These are phyloP conservation scores for Hysterangium stoloniferum DNA, from an alignment of 768 basidiomycete genomes.

Conservation along the genomic window DNA sequence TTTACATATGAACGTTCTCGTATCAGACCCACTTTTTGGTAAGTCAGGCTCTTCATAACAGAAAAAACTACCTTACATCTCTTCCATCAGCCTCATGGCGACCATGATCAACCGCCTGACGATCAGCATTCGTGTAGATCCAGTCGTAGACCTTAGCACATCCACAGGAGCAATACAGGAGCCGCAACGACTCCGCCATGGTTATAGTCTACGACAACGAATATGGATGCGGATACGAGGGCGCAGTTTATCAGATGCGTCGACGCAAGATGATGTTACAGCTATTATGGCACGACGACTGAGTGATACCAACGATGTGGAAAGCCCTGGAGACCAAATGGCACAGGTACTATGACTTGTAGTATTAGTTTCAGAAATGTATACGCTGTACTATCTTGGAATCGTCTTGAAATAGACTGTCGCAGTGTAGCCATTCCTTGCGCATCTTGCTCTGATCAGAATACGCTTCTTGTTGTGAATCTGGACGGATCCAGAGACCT, in stretches of 20 bases:
- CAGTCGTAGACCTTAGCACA: not conserved
- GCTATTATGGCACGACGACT: not conserved
- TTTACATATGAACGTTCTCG: not conserved
- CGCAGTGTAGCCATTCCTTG: too few relatives aligned
- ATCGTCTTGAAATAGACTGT: too few relatives aligned
- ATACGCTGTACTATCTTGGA: too few relatives aligned
- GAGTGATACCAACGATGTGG: not conserved
- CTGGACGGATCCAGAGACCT: too few relatives aligned
- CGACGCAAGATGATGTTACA: not conserved
- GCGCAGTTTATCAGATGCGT: not conserved
- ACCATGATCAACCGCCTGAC: not conserved
- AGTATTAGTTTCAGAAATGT: too few relatives aligned
- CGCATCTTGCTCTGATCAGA: too few relatives aligned
- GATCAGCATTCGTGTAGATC: not conserved
- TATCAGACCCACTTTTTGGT: conserved; percentile 1
- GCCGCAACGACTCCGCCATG: too few relatives aligned
- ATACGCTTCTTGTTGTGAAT: too few relatives aligned
- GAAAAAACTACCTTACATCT: not conserved
- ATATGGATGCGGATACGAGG: not conserved
- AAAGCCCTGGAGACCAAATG: too few relatives aligned
- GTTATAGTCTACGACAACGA: too few relatives aligned
- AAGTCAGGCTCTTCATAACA: not conserved
- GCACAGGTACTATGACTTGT: too few relatives aligned
- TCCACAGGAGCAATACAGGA: not conserved
- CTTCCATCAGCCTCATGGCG: not conserved